Percentiles rank a stretch among this genome's conserved stretches.
Evolutionary conservation across 495 filamentous ascomycete species (phyloP).

Genomic region (Penicillium alfredii): DNA sequence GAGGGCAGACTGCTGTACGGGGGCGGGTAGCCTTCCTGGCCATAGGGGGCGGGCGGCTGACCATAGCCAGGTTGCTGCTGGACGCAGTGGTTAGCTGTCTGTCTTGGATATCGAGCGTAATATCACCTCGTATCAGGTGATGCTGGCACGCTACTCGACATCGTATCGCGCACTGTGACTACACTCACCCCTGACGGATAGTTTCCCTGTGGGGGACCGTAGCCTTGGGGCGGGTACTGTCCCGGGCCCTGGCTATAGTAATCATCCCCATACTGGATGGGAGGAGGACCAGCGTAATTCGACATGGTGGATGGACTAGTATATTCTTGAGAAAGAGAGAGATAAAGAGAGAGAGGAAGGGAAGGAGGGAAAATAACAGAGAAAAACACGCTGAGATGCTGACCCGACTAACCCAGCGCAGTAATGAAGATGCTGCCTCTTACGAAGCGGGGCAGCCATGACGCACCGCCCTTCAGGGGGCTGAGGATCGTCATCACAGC

Average conservation of each 20-base stretch:
- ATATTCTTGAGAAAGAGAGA: background rate
- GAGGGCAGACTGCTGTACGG: slow-evolving; percentile 11
- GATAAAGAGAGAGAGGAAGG: background rate
- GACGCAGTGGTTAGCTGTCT: slow-evolving; percentile 1
- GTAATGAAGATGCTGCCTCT: too few relatives aligned
- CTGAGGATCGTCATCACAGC: too few relatives aligned
- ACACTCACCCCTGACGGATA: too few relatives aligned
- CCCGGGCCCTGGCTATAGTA: slow-evolving; percentile 14
- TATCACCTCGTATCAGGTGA: background rate
- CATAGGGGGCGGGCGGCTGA: slow-evolving; percentile 13
- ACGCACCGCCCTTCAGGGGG: too few relatives aligned
- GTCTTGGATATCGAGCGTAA: background rate
- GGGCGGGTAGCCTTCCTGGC: slow-evolving; percentile 17
- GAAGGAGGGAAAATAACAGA: too few relatives aligned
- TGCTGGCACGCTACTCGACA: slow-evolving; percentile 9
- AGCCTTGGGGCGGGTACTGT: slow-evolving; percentile 15
- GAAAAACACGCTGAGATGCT: too few relatives aligned
- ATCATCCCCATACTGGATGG: slow-evolving; percentile 15
- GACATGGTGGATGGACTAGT: slow-evolving; percentile 12
- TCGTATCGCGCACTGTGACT: too few relatives aligned
- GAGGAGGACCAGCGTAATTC: slow-evolving; percentile 13
- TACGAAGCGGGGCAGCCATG: too few relatives aligned
- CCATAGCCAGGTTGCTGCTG: slow-evolving; percentile 16
- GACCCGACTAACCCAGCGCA: too few relatives aligned
- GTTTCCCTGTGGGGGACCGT: slow-evolving; percentile 21